These are phyloP conservation scores for Primulina tabacum DNA, from an alignment of 257 asterid genomes.

Conservation along the genomic window DNA sequence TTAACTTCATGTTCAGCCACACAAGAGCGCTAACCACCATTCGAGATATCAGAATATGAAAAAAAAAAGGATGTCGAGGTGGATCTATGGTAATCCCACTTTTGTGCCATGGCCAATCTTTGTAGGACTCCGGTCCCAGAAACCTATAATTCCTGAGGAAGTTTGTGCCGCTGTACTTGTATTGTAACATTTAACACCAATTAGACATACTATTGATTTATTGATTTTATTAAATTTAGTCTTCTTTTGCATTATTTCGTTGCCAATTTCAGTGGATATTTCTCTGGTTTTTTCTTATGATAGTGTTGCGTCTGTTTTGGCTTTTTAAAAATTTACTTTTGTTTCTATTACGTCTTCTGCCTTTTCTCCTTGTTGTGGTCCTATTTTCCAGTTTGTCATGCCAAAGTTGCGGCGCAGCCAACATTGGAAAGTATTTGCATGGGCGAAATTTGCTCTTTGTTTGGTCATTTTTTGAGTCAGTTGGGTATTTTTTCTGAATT, in stretches of 20 bases:
- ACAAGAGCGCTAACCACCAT: not conserved
- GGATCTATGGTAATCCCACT: not conserved
- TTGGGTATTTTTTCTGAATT: too few species aligned
- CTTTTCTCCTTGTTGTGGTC: too few species aligned
- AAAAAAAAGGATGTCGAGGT: not conserved
- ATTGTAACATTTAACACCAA: not conserved
- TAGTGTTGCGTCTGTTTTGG: too few species aligned
- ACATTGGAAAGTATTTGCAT: too few species aligned
- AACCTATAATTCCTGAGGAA: not conserved
- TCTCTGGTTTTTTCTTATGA: not conserved
- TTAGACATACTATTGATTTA: not conserved
- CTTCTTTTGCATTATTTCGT: not conserved
- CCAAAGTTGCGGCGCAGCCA: too few species aligned
- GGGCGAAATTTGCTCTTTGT: too few species aligned
- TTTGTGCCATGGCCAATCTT: not conserved
- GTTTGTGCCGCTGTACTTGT: not conserved
- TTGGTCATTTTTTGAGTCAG: too few species aligned
- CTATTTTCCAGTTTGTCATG: too few species aligned
- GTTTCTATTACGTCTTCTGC: too few species aligned
- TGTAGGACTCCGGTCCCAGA: not conserved
- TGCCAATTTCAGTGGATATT: not conserved
- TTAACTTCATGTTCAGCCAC: not conserved
- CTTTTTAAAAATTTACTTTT: too few species aligned
- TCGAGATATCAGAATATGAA: not conserved
- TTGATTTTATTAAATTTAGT: too few species aligned